Base-by-base conservation (phyloP, 768 basidiomycete genomes). In the Lactarius sanguifluus region DNA sequence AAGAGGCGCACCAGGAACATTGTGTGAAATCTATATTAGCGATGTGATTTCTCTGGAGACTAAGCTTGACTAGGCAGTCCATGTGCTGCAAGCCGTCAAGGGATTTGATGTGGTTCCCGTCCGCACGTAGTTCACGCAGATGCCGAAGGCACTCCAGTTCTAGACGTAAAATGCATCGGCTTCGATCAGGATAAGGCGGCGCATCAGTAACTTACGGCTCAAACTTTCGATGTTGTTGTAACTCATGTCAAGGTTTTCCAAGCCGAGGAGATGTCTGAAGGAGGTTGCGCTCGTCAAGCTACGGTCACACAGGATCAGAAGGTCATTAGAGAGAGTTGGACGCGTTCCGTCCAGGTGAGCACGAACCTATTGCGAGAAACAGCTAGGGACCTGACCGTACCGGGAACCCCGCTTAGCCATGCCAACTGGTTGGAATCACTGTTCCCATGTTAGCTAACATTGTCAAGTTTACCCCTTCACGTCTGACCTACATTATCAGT, bases 211-310 rank as follows among this genome's bases (percentile, higher is more conserved):
- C 70, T 34, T 76, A 96, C 93, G 93, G 58, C 82, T 84, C 64
- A 98, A 80, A 9, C 92, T 92, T 67, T 96, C 94, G 61, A 98
- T 82, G 69, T 92, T 85, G 76, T 98, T 98, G 73, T 86, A 76
- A 75, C 93, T 94, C 68, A 99, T 87, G 78, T 99, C 94, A 73
- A 99, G 83, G 72, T 84, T 86, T 77, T 95, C 93, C 50, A 99
- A 82, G 74, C 92, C 91, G 41, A 82, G 79, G 72, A 99, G 81
- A 76, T 98, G 94, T 74, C 83, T 83, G 77, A 93, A 96, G 30
- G 95, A 94, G 40, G 94, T 94, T 70, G 96, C 79, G 69, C 87
- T 85, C 72, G 92, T 91, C 71, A 98, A 82, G 71, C 92, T 93
- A 65, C 54, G 59, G 52, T 69, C 65, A 30, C 16, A 43, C 60